A percentile compares a stretch with the other conserved stretches of the same genome.
Evolutionary conservation across 2,329 filamentous ascomycete species (phyloP).

Genomic region (Ophiosphaerella narmari): DNA sequence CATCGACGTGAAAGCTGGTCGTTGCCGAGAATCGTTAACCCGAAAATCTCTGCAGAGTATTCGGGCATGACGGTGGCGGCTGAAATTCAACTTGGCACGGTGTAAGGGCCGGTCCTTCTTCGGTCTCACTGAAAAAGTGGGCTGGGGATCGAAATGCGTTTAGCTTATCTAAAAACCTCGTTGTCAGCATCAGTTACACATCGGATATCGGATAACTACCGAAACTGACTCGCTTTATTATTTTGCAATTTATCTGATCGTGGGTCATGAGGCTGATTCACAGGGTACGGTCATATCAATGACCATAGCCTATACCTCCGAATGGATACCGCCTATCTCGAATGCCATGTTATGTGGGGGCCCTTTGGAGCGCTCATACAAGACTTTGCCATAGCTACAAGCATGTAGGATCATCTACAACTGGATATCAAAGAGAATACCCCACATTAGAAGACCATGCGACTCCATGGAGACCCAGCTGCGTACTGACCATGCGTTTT

Average conservation of each 20-base stretch:
- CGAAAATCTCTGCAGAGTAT: slow-evolving; percentile 36
- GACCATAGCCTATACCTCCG: too few species aligned
- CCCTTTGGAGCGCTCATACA: too few species aligned
- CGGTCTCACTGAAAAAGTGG: slow-evolving; percentile 15
- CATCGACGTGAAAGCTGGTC: slow-evolving; percentile 11
- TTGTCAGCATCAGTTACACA: slow-evolving; percentile 8
- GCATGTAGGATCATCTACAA: too few species aligned
- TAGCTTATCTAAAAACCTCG: slow-evolving; percentile 6
- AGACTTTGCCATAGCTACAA: too few species aligned
- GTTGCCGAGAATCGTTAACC: slow-evolving; percentile 11
- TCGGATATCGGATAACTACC: slow-evolving; percentile 18
- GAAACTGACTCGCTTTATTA: slow-evolving; percentile 14
- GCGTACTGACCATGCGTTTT: too few species aligned
- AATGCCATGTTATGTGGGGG: too few species aligned
- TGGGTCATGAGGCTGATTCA: slow-evolving; percentile 4
- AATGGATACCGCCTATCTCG: too few species aligned
- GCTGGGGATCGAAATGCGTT: slow-evolving; percentile 15
- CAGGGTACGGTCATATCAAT: too few species aligned
- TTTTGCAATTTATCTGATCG: slow-evolving; percentile 16
- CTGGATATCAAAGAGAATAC: too few species aligned
- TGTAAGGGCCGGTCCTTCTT: slow-evolving; percentile 31
- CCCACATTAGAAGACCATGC: too few species aligned
- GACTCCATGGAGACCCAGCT: too few species aligned
- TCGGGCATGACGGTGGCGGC: slow-evolving; percentile 20
- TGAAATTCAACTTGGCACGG: slow-evolving; percentile 12